Evolutionary conservation across 1,139 yeast genomes (phyloP).

Genomic region (Magnusiomyces sp.): DNA sequence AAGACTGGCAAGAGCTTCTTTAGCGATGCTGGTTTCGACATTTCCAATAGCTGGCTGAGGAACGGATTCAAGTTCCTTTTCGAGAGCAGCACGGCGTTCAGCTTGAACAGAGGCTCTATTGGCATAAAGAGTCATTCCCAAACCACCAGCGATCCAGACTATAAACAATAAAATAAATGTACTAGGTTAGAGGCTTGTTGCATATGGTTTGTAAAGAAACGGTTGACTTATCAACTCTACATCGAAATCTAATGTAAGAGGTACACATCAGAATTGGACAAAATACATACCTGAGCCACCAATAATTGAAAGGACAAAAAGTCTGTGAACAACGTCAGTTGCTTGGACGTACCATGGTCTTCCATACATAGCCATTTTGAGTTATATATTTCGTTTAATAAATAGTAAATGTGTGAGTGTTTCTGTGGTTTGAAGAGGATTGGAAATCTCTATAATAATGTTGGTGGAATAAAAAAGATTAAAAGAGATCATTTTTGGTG

Average conservation of each 20-base stretch:
- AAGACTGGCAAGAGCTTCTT: conserved; percentile 3
- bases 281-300: conserved; percentile 49
- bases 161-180: conserved; percentile 1
- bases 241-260: conserved; percentile 7
- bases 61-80: conserved; percentile 4
- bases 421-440: no score
- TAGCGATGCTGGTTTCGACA: conserved; percentile 2
- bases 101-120: conserved; percentile 28
- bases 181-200: no score
- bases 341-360: conserved; percentile 65
- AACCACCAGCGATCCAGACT: conserved; percentile 50
- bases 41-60: neutral
- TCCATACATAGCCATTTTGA: conserved; percentile 24
- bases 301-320: conserved; percentile 66
- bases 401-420: no score
- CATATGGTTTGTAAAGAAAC: no score
- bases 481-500: neutral
- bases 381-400: no score
- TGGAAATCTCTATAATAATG: no score
- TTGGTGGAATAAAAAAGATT: neutral
- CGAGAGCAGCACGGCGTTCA: conserved; percentile 5
- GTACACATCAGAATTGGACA: neutral
- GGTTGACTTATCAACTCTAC: no score
- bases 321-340: conserved; percentile 77
- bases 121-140: conserved; percentile 53